Conservation (phyloP, 140 eudicot genomes). For the Oenanthe javanica region DNA sequence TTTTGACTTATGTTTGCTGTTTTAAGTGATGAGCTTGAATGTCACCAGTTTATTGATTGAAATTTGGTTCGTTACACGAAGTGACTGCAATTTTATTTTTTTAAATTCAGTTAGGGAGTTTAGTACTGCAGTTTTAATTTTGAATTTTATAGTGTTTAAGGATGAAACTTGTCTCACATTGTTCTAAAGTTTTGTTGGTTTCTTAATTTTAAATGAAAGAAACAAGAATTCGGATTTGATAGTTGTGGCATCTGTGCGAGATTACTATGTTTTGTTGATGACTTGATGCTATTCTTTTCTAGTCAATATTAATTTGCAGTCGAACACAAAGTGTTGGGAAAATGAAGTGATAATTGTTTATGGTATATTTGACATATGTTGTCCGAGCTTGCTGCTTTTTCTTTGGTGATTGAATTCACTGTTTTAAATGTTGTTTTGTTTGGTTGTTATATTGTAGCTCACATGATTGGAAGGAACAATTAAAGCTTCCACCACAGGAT, state of each 20-base stretch:
- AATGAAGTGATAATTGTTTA: not conserved
- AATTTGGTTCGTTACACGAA: not conserved
- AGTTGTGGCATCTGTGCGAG: not conserved
- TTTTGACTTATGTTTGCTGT: not conserved
- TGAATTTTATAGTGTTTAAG: not conserved
- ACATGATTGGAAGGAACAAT: constrained; percentile 84
- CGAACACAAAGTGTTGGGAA: not conserved
- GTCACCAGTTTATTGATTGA: not conserved
- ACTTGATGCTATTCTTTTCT: not conserved
- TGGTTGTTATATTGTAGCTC: constrained; percentile 38
- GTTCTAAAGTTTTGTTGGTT: not conserved
- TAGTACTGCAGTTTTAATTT: not conserved
- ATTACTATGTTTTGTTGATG: too few relatives aligned
- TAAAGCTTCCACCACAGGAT: constrained; percentile 81
- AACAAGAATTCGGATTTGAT: too few relatives aligned
- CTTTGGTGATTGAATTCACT: not conserved
- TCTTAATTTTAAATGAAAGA: not conserved
- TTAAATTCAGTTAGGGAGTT: not conserved
- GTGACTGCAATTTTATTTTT: not conserved
- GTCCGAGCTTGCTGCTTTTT: not conserved
- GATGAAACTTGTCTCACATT: not conserved
- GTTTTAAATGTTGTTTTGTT: not conserved
- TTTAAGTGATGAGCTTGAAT: not conserved
- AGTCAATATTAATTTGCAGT: not conserved
- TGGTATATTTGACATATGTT: not conserved